Percentiles rank a stretch among this genome's conserved stretches.
These are phyloP conservation scores for Chaetomium strumarium DNA, from an alignment of 2,329 filamentous ascomycete species.

Conservation along the genomic window DNA sequence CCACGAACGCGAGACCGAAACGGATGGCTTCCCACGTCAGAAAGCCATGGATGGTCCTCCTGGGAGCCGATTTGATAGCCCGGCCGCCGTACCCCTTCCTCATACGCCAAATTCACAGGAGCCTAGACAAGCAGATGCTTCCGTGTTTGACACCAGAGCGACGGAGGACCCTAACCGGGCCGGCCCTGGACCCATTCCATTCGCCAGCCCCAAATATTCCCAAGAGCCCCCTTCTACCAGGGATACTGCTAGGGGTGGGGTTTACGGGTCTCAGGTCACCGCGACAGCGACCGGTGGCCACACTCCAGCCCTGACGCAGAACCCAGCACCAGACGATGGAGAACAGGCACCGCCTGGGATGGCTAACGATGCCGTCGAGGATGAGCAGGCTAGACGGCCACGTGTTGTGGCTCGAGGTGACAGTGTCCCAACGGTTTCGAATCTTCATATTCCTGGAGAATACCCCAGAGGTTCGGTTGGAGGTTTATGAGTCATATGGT, in stretches of 20 bases:
- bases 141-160: neutral
- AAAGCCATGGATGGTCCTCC: neutral
- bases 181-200: constrained; percentile 8
- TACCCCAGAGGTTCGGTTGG: constrained; percentile 41
- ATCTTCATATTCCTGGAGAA: constrained; percentile 64
- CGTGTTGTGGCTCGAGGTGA: constrained; percentile 30
- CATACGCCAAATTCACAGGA: neutral
- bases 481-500: constrained; percentile 6
- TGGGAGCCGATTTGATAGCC: neutral
- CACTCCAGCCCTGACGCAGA: neutral
- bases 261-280: neutral
- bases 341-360: neutral
- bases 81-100: neutral
- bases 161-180: neutral
- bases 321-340: neutral
- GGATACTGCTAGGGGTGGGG: neutral
- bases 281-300: neutral
- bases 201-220: neutral
- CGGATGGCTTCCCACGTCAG: neutral
- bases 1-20: neutral
- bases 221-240: neutral
- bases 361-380: neutral
- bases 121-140: no score
- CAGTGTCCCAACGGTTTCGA: constrained; percentile 52
- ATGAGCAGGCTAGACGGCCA: constrained; percentile 9